Percentiles rank a stretch among this genome's conserved stretches.
phyloP scores from a whole-genome alignment of 2,329 filamentous ascomycete genomes.

The Tolypocladium sp. region DNA sequence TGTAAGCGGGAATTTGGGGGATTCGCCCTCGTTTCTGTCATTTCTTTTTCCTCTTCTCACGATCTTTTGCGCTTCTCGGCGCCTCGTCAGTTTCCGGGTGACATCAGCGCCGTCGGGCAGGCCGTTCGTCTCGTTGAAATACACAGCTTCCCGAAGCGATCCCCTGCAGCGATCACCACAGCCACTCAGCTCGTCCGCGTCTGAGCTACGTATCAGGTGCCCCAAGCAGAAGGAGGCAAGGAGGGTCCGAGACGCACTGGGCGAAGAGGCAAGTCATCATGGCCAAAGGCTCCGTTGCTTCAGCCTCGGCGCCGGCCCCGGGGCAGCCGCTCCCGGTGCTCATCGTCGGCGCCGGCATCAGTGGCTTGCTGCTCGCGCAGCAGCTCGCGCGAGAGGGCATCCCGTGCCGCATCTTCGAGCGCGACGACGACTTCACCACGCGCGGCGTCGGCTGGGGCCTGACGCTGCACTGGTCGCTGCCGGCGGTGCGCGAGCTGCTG shows the following conservation, averaged over 20 bases:
- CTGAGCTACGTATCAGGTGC: too few species aligned
- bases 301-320: background rate
- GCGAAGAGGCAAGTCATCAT: background rate
- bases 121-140: background rate
- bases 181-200: too few species aligned
- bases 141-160: background rate
- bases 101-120: background rate
- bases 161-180: background rate
- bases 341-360: constrained; percentile 27
- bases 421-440: constrained; percentile 35
- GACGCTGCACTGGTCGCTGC: constrained; percentile 54
- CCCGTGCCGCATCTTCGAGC: constrained; percentile 41
- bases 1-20: background rate
- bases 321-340: constrained; percentile 14
- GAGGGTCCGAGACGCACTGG: too few species aligned
- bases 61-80: background rate
- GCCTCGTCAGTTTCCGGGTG: background rate
- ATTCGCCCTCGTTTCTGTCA: background rate
- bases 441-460: constrained; percentile 52
- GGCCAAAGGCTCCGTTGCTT: background rate
- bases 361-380: constrained; percentile 27
- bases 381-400: constrained; percentile 20
- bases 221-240: too few species aligned
- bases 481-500: constrained; percentile 40
- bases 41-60: background rate